Base-by-base conservation (phyloP, 257 asterid species). In the Ilex asprella region DNA sequence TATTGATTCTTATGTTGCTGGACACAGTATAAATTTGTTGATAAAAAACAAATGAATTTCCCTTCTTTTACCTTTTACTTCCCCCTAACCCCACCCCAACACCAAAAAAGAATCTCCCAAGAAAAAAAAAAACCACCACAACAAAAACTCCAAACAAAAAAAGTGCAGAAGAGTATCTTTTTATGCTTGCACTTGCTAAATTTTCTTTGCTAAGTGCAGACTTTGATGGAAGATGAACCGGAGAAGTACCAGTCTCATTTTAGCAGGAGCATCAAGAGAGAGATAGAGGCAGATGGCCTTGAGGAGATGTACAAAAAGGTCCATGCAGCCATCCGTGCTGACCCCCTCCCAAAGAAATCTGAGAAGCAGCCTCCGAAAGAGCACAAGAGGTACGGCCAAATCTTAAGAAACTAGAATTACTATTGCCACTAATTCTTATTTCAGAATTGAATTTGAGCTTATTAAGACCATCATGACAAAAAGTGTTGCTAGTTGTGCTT, bases 271-370 rank as follows among this genome's bases (percentile, higher is more conserved):
- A 65, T 83, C 44, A 81, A 83, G 63, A 81, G 52, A 67, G 89
- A 87, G 12, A 39, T 88, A 32, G 85, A 83, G 54, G 77, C 94
- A 2, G 95, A 86, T 65, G 61, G 60, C 66, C 71, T 89, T 1
- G 97, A 82, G 75, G 97, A 67, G 54, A 0, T 86, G 78, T 89
- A 84, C 89, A 83, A 86, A 73, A 82, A 89, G 69, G 95, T 78
- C 52, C 94, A 89, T 78, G 84, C 88, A 0, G 82, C 86, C 27
- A 82, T 82, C 21, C 85, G 86, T 39, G 80, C 88, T 16, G 80
- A 77, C 62, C 88, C 88, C 11, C 46, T 53, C 7, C 31, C 21
- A 9, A 77, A 82, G 84, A 79, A 73, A 52, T 70, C 80, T 31
- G 81, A 67, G 21, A 82, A 77, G 67, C 71, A 60, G 62, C 71